phyloP scores from a whole-genome alignment of 306 rosid genomes.

The Trifolium dubium region DNA sequence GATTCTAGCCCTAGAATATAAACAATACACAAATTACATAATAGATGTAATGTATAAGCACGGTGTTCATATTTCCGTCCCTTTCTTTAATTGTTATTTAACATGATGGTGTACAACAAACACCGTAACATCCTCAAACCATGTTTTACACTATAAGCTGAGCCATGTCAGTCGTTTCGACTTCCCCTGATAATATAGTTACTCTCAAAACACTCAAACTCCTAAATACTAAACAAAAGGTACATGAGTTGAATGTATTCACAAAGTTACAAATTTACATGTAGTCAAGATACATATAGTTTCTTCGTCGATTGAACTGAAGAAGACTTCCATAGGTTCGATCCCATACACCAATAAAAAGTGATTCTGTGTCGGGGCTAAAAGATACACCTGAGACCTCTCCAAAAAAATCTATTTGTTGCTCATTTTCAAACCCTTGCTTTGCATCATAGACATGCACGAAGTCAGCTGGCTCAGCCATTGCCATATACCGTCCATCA shows the following conservation, averaged over 20 bases:
- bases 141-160: constrained; percentile 31
- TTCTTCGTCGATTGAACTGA: constrained; percentile 68
- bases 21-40: not conserved
- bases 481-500: constrained; percentile 83
- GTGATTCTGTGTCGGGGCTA: constrained; percentile 92
- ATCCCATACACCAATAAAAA: constrained; percentile 84
- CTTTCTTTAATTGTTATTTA: constrained; percentile 15
- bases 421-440: constrained; percentile 76
- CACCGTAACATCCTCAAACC: constrained; percentile 42
- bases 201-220: constrained; percentile 37
- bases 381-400: constrained; percentile 92
- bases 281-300: constrained; percentile 66
- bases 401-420: constrained; percentile 84
- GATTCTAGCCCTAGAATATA: not conserved
- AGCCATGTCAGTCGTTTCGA: constrained; percentile 32
- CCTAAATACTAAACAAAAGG: constrained; percentile 40
- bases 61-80: constrained; percentile 7
- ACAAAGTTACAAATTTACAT: constrained; percentile 54
- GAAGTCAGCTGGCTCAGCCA: constrained; percentile 93
- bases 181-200: constrained; percentile 40
- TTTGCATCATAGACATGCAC: constrained; percentile 83
- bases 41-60: not conserved
- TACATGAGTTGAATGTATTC: constrained; percentile 42
- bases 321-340: constrained; percentile 90
- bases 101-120: constrained; percentile 47